Evolutionary conservation across 1,284 basidiomycete genomes (phyloP).

Genomic region (Leucoagaricus sp.): DNA sequence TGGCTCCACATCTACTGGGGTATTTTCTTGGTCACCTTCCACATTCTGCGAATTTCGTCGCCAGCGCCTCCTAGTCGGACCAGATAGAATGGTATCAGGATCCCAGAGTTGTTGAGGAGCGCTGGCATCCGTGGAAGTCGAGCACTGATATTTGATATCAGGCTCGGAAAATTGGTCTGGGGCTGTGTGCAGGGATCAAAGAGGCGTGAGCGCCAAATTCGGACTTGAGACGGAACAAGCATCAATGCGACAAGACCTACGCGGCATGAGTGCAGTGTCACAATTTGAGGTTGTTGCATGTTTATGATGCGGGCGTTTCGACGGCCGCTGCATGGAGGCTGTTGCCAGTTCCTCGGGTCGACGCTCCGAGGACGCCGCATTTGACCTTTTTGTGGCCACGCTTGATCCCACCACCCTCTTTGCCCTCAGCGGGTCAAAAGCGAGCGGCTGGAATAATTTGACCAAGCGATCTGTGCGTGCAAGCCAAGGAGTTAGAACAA

Average conservation of each 20-base stretch:
- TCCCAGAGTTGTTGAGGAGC: slow-evolving; percentile 6
- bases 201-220: slow-evolving; percentile 25
- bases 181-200: slow-evolving; percentile 13
- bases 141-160: background rate
- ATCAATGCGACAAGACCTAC: slow-evolving; percentile 22
- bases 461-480: slow-evolving; percentile 16
- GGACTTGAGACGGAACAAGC: background rate
- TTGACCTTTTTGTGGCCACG: background rate
- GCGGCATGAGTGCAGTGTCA: slow-evolving; percentile 21
- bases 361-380: slow-evolving; percentile 6
- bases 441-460: slow-evolving; percentile 17
- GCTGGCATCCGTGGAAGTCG: background rate
- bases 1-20: background rate
- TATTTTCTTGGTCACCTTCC: slow-evolving; percentile 18
- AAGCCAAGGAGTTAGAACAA: background rate
- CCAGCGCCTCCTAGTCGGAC: background rate
- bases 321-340: slow-evolving; percentile 6
- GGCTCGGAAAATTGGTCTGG: background rate
- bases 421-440: background rate
- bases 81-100: slow-evolving; percentile 1
- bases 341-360: slow-evolving; percentile 6
- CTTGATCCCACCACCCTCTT: background rate
- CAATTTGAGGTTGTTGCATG: background rate
- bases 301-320: slow-evolving; percentile 5
- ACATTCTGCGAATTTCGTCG: slow-evolving; percentile 13